Percentiles rank a stretch among this genome's conserved stretches.
Conservation (phyloP, 768 basidiomycete species). For the Boletus insuetus region DNA sequence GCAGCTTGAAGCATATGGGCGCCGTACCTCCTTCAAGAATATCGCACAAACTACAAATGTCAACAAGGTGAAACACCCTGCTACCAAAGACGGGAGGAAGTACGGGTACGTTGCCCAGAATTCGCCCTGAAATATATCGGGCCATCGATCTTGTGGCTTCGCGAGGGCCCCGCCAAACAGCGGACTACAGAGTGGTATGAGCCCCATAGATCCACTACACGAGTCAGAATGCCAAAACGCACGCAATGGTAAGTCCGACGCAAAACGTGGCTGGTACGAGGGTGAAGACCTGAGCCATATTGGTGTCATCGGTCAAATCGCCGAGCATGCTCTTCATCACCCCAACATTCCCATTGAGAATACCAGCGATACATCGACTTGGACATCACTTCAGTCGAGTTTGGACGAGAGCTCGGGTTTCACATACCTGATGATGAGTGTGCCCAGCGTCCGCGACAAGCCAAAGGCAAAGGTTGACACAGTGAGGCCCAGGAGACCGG, state of each 20-base stretch:
- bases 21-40: conserved; percentile 33
- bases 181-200: conserved; percentile 38
- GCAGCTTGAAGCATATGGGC: background rate
- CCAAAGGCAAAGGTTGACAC: conserved; percentile 61
- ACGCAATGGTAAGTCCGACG: background rate
- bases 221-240: background rate
- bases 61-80: conserved; percentile 13
- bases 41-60: conserved; percentile 16
- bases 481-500: conserved; percentile 50
- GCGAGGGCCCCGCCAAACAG: conserved; percentile 57
- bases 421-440: conserved; percentile 52
- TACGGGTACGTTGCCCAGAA: conserved; percentile 39
- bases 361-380: conserved; percentile 36
- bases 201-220: background rate
- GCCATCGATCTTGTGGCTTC: conserved; percentile 55
- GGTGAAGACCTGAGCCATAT: background rate
- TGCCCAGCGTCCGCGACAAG: conserved; percentile 53
- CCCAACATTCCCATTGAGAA: conserved; percentile 40
- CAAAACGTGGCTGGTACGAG: background rate
- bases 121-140: conserved; percentile 40
- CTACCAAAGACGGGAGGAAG: conserved; percentile 34
- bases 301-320: background rate
- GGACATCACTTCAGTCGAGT: conserved; percentile 1
- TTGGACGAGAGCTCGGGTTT: background rate
- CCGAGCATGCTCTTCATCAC: conserved; percentile 31